phyloP scores from a whole-genome alignment of 208 protist genomes.

The Leishmania gerbilli region DNA sequence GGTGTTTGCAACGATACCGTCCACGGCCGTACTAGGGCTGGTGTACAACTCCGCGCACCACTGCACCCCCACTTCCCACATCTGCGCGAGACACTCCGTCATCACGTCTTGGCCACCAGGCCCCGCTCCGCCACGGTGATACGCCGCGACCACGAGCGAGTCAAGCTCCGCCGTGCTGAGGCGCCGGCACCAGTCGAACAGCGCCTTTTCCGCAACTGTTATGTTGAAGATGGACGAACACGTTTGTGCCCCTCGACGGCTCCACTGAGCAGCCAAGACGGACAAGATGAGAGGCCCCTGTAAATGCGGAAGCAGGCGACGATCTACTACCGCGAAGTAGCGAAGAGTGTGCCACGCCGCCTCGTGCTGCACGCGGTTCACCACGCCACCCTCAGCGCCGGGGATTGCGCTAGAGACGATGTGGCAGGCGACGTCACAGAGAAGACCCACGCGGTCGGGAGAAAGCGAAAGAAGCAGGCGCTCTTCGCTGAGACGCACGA shows the following conservation, averaged over 20 bases:
- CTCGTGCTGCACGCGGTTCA: constrained; percentile 26
- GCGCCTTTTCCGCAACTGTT: constrained; percentile 6
- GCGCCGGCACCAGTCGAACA: constrained; percentile 16
- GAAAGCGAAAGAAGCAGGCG: background rate
- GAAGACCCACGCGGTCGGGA: constrained; percentile 9
- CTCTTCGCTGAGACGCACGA: constrained; percentile 22
- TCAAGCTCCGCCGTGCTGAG: constrained; percentile 4
- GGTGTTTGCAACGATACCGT: too few relatives aligned
- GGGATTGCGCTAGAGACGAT: constrained; percentile 27
- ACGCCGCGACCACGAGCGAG: constrained; percentile 3
- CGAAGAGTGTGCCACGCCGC: constrained; percentile 24
- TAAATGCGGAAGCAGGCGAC: constrained; percentile 17
- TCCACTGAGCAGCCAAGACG: constrained; percentile 18
- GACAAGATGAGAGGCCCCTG: constrained; percentile 26
- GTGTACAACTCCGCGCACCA: constrained; percentile 26
- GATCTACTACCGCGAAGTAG: constrained; percentile 5
- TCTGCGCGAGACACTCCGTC: constrained; percentile 14
- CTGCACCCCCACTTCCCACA: constrained; percentile 28
- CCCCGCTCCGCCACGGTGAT: background rate
- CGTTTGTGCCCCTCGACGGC: background rate
- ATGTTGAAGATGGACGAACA: constrained; percentile 12
- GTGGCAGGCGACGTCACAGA: constrained; percentile 30
- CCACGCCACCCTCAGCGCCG: constrained; percentile 18
- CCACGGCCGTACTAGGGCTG: background rate
- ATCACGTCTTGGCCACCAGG: background rate